Evolutionary conservation across 371 early-diverging fungal species (phyloP), one percentile per base, ranked within the genome.

Genomic region (Smittium mucronatum): DNA sequence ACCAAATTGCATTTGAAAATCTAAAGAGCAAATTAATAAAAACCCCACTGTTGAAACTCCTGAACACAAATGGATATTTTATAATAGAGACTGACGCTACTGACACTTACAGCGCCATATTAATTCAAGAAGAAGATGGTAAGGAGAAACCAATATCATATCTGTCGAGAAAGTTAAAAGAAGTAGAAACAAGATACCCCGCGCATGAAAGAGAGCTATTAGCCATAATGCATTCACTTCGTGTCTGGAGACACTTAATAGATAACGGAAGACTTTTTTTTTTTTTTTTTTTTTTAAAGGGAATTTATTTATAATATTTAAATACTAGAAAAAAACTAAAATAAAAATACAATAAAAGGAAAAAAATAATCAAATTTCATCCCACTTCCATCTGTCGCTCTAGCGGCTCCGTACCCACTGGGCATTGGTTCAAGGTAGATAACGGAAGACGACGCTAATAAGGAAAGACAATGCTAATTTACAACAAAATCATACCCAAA

Each of bases 171-270:
- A 32, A 30, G 63, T 61, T 61, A n/a, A 61, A 61, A 15, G 32
- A 61, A 61, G 63, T n/a, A 11, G 63, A 61, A 61, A 28, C n/a
- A 30, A 61, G 5, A 30, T 11, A 61, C 32, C 32, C 63, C 16
- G n/a, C 32, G 11, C 11, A 61, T 61, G 63, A 61, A n/a, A 61
- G 63, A 61, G 63, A 61, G n/a, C 16, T 61, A 32, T n/a, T 61
- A 5, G 11, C 63, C 5, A 61, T 61, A 30, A 11, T 61, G 28
- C 63, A 61, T n/a, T 5, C 63, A 61, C n/a, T 61, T 11, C 5
- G 32, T 30, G 32, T n/a, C 5, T 61, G 63, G 63, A 61, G 32
- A 61, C 5, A n/a, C n/a, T 61, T 15, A 5, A 28, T 61, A 30
- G 32, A 30, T n/a, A 61, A 61, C n/a, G 63, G 63, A 11, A 5